These are phyloP conservation scores for Candida alai DNA, from an alignment of 805 yeast species.

Conservation along the genomic window DNA sequence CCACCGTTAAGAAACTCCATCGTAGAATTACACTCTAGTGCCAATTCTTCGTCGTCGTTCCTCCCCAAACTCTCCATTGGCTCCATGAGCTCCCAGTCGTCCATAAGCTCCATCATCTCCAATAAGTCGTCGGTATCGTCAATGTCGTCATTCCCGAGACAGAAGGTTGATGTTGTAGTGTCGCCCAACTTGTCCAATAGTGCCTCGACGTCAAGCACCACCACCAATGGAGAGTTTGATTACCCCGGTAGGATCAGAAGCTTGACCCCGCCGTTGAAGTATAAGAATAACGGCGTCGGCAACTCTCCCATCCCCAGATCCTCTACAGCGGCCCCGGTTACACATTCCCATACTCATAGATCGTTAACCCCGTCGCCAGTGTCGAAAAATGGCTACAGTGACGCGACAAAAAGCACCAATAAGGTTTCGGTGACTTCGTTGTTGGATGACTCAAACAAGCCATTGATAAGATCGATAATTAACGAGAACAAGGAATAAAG, in stretches of 20 bases:
- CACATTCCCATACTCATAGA: too few relatives aligned
- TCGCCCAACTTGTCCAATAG: not conserved
- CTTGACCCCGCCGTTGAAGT: slow-evolving; percentile 12
- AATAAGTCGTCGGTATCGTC: slow-evolving; percentile 35
- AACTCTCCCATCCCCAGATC: slow-evolving; percentile 3
- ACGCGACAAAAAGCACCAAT: slow-evolving; percentile 5
- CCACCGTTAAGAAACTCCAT: too few relatives aligned
- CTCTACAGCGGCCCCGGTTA: not conserved
- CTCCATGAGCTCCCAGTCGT: slow-evolving; percentile 25
- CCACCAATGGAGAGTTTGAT: not conserved
- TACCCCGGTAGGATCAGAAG: slow-evolving; percentile 1
- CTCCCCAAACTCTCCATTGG: slow-evolving; percentile 9
- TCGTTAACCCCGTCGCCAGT: slow-evolving; percentile 18
- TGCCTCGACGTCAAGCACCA: not conserved
- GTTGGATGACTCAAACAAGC: slow-evolving; percentile 16
- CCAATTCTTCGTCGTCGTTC: too few relatives aligned
- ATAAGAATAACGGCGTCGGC: not conserved
- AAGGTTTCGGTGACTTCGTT: slow-evolving; percentile 24
- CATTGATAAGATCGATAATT: slow-evolving; percentile 5
- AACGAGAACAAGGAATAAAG: too few relatives aligned
- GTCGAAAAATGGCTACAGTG: too few relatives aligned
- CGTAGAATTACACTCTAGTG: too few relatives aligned
- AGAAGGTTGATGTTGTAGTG: too few relatives aligned
- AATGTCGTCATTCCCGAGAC: slow-evolving; percentile 22
- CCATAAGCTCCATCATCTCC: slow-evolving; percentile 30